A percentile compares a stretch with the other conserved stretches of the same genome.
Evolutionary conservation across 106 monocot species (phyloP).

Genomic region (Phalaenopsis aphrodite): DNA sequence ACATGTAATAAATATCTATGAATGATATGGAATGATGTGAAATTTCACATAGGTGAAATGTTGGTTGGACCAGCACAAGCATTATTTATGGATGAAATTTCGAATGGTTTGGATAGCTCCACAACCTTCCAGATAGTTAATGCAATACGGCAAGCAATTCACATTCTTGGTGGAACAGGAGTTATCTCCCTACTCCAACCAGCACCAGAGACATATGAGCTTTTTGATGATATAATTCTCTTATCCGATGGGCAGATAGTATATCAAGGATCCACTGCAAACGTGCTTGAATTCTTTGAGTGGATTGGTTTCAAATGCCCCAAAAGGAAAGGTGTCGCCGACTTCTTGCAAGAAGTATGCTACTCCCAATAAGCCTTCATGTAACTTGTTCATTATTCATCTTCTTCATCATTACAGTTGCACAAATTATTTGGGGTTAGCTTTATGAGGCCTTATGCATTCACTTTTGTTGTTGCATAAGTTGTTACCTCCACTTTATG

Average conservation of each 20-base stretch:
- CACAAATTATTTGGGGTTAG: neutral
- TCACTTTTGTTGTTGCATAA: neutral
- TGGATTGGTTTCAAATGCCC: neutral
- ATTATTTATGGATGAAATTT: constrained; percentile 4
- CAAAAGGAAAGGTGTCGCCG: neutral
- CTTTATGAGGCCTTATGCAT: neutral
- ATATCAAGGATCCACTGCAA: neutral
- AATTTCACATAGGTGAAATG: neutral
- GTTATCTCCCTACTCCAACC: neutral
- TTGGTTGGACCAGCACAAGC: constrained; percentile 1
- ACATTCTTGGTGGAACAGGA: neutral
- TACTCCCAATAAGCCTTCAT: neutral
- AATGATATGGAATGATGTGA: neutral
- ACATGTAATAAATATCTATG: too few relatives aligned
- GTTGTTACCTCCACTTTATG: neutral
- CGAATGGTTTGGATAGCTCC: neutral
- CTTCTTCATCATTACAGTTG: neutral
- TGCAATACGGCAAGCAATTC: neutral
- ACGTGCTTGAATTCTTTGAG: neutral
- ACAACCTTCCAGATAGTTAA: neutral
- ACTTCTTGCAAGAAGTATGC: neutral
- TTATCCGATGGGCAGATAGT: neutral
- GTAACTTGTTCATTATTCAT: neutral
- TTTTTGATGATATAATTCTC: neutral
- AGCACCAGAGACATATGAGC: neutral